These are phyloP conservation scores for Diatrype stigma DNA, from an alignment of 2,329 filamentous ascomycete species.

Conservation along the genomic window DNA sequence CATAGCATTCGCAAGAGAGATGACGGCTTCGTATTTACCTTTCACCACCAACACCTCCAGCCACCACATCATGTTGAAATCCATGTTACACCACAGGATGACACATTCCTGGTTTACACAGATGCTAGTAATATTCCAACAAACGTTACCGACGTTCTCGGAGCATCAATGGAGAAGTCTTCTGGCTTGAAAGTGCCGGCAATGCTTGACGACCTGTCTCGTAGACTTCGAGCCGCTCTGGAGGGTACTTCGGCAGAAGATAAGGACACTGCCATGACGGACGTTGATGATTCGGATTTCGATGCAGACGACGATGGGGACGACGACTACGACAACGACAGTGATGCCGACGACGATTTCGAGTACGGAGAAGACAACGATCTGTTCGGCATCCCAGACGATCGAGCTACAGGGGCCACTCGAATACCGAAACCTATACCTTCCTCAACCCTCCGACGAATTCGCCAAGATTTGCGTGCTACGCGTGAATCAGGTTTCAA, in stretches of 20 bases:
- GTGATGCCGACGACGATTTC: slow-evolving; percentile 17
- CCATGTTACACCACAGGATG: slow-evolving; percentile 33
- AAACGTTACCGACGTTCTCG: slow-evolving; percentile 15
- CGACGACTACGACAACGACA: slow-evolving; percentile 9
- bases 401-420: slow-evolving; percentile 7
- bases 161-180: slow-evolving; percentile 15
- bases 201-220: slow-evolving; percentile 24
- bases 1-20: slow-evolving; percentile 55
- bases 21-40: slow-evolving; percentile 65
- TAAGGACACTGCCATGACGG: slow-evolving; percentile 24
- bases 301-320: slow-evolving; percentile 1
- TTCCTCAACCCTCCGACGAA: slow-evolving; percentile 23
- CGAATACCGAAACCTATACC: not conserved
- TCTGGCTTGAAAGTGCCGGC: slow-evolving; percentile 16
- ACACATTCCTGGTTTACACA: slow-evolving; percentile 23
- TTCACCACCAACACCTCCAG: slow-evolving; percentile 23
- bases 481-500: slow-evolving; percentile 65
- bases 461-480: slow-evolving; percentile 57
- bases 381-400: slow-evolving; percentile 26
- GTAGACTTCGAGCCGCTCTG: slow-evolving; percentile 22
- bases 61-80: slow-evolving; percentile 28
- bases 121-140: slow-evolving; percentile 13
- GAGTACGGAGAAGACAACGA: slow-evolving; percentile 23
- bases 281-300: slow-evolving; percentile 7
- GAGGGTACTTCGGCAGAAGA: slow-evolving; percentile 25